Percentiles rank a stretch among this genome's conserved stretches.
Evolutionary conservation across 176 grass and related monocot genomes (phyloP).

Genomic region (Triticum dicoccoides): DNA sequence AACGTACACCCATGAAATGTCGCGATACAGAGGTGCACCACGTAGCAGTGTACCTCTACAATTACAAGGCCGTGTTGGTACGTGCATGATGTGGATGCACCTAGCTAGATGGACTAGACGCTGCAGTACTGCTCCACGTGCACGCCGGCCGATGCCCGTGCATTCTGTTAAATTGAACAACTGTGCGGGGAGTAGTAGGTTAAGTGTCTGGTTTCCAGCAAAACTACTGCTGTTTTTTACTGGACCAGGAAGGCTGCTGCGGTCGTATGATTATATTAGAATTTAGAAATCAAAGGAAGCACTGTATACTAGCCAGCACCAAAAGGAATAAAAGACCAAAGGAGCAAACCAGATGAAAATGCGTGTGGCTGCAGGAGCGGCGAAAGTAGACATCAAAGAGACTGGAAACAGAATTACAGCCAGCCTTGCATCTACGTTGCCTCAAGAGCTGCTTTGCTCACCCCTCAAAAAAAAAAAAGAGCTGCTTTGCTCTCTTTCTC

Average conservation of each 20-base stretch:
- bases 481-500: background rate
- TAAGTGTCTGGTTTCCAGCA: background rate
- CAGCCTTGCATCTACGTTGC: background rate
- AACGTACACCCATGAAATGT: slow-evolving; percentile 23
- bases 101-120: slow-evolving; percentile 1
- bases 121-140: slow-evolving; percentile 20
- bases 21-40: background rate
- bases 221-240: background rate
- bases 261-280: background rate
- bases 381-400: background rate
- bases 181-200: background rate
- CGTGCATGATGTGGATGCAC: slow-evolving; percentile 14
- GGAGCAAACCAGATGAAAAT: slow-evolving; percentile 7
- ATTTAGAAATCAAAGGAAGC: background rate
- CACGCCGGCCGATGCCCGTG: too few species aligned
- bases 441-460: background rate
- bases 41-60: background rate
- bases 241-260: too few species aligned
- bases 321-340: slow-evolving; percentile 4
- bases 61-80: background rate
- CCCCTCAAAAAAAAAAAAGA: too few species aligned
- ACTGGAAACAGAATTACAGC: background rate
- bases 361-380: background rate
- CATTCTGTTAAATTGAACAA: background rate
- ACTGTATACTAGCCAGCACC: background rate